A percentile compares a stretch with the other conserved stretches of the same genome.
Conservation (phyloP, 768 basidiomycete species). For the Mycena chlorophos region DNA sequence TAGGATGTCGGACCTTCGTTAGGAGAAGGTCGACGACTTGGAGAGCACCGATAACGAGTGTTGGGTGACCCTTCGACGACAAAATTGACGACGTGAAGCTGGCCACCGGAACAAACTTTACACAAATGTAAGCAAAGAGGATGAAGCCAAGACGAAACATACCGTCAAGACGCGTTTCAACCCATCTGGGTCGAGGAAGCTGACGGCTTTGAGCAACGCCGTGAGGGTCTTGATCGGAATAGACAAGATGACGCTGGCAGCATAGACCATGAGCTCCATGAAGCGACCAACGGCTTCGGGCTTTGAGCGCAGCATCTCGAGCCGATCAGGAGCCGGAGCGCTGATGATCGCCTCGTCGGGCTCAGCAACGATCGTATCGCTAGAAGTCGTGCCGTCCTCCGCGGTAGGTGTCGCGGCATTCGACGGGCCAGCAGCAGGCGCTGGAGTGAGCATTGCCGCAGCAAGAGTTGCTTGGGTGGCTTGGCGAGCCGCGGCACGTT, state of each 20-base stretch:
- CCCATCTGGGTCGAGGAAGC: constrained; percentile 78
- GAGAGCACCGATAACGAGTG: constrained; percentile 82
- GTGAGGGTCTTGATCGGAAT: constrained; percentile 88
- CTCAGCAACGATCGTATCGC: constrained; percentile 37
- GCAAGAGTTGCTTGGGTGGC: constrained; percentile 37
- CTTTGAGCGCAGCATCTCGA: constrained; percentile 73
- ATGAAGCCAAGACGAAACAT: constrained; percentile 29
- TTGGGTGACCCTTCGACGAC: constrained; percentile 87
- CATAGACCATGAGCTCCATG: constrained; percentile 90
- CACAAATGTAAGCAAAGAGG: constrained; percentile 13
- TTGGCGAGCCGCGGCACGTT: constrained; percentile 69
- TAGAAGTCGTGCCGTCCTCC: constrained; percentile 21
- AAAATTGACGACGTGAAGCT: constrained; percentile 93
- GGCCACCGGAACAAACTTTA: constrained; percentile 90
- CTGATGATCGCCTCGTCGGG: constrained; percentile 41
- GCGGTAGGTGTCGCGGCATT: constrained; percentile 27
- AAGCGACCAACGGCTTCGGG: constrained; percentile 79
- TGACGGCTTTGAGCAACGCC: constrained; percentile 86
- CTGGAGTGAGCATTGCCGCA: constrained; percentile 28
- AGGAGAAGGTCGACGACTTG: constrained; percentile 93
- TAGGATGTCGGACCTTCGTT: constrained; percentile 83
- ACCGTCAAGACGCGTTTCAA: constrained; percentile 79
- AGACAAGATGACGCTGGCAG: constrained; percentile 89
- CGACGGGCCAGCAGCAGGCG: constrained; percentile 27
- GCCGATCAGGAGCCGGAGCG: constrained; percentile 53